Base-by-base conservation (phyloP, 2,329 filamentous ascomycete species). In the Aspergillus proliferans region DNA sequence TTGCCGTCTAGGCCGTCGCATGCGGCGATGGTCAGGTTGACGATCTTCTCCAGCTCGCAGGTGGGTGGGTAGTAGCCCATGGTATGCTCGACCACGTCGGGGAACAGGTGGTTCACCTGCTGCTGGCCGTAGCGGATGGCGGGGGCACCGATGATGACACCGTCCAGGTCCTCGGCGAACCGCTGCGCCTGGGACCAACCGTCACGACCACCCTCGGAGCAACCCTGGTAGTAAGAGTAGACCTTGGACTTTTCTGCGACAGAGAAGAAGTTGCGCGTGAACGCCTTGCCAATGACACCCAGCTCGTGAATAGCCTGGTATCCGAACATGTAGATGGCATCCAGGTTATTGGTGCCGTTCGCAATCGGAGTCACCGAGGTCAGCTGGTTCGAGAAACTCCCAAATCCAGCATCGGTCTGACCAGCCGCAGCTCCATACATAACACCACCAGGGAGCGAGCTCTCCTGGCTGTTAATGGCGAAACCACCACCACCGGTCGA, bases 1-100 rank as follows among this genome's bases (percentile, higher is more conserved):
- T 70, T 69, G 5, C 80, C 79, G 48, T 83, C 80, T 5, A 83
- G 66, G 6, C 71, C 65, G 52, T 83, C 79, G 45, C 80, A 83
- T 33, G 73, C 73, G 1, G 67, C 65, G 43, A 82, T 80, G 4
- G 79, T 82, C 36, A 70, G 66, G 56, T 80, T 81, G 18, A 77
- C 70, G 42, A 41, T 41, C 39, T 41, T 41, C 39, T 41, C 18
- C 39, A 41, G 21, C 21, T 41, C 39, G 39, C 52, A 75, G 59
- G 30, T 59, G 1, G 71, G 64, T 0, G 72, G 69, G 47, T 64
- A 70, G 49, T 75, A 73, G 39, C 58, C 64, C 40, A 68, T 45
- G 0, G 62, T 70, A 12, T 69, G 41, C 50, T 72, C 65, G 4
- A 74, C 62, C 1, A 68, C 60, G 26, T 60, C 63, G 2, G 65